These are phyloP conservation scores for Senna tora DNA, from an alignment of 306 rosid species.

Conservation along the genomic window DNA sequence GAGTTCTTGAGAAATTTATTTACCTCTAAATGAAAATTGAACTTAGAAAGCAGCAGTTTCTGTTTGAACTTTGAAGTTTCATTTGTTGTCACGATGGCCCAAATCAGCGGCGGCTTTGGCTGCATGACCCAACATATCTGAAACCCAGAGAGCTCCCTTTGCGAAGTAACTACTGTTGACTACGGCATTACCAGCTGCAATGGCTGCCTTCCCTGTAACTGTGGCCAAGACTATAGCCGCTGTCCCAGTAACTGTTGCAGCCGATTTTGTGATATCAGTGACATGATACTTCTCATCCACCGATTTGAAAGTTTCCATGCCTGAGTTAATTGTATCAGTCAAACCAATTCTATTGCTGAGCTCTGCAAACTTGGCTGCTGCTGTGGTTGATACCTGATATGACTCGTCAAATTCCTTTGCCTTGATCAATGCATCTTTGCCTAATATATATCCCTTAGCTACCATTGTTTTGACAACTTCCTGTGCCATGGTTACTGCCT, in stretches of 20 bases:
- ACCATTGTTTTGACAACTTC: slow-evolving; percentile 85
- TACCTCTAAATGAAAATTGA: neutral
- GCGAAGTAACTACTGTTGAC: slow-evolving; percentile 84
- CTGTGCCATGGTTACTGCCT: slow-evolving; percentile 76
- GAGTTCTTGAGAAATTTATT: neutral
- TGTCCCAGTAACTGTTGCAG: slow-evolving; percentile 72
- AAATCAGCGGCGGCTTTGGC: slow-evolving; percentile 60
- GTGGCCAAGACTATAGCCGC: slow-evolving; percentile 74
- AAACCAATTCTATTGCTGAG: slow-evolving; percentile 74
- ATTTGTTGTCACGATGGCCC: slow-evolving; percentile 36
- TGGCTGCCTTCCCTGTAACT: slow-evolving; percentile 75
- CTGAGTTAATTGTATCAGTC: slow-evolving; percentile 66
- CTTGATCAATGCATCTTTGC: slow-evolving; percentile 80
- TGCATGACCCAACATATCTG: slow-evolving; percentile 55
- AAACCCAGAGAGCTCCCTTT: slow-evolving; percentile 86
- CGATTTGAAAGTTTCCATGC: slow-evolving; percentile 70
- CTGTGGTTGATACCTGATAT: slow-evolving; percentile 65
- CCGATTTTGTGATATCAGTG: slow-evolving; percentile 74
- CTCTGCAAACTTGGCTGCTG: slow-evolving; percentile 74
- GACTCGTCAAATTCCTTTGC: slow-evolving; percentile 90
- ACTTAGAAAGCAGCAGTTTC: neutral
- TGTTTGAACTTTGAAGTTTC: neutral
- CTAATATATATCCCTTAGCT: slow-evolving; percentile 83
- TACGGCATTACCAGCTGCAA: slow-evolving; percentile 71
- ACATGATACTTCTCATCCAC: slow-evolving; percentile 81